Evolutionary conservation across 2,329 filamentous ascomycete genomes (phyloP).

Genomic region (Thermomyces lanuginosus): DNA sequence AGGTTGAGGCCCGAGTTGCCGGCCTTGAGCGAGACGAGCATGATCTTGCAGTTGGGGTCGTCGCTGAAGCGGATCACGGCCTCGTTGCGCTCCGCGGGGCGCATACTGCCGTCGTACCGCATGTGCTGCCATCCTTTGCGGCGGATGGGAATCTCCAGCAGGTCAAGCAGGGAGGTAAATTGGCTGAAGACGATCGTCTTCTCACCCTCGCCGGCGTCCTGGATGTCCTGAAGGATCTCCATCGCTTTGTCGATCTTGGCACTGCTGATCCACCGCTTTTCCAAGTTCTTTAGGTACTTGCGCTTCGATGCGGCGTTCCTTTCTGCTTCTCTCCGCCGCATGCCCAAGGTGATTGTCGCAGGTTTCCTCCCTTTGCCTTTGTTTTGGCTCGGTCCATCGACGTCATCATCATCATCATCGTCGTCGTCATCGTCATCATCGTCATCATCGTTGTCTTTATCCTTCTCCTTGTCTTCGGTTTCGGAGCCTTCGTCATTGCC

Average conservation of each 20-base stretch:
- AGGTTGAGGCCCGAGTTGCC: slow-evolving; percentile 79
- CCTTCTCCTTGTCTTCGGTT: slow-evolving; percentile 20
- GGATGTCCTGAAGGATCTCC: slow-evolving; percentile 42
- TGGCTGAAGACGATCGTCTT: slow-evolving; percentile 74
- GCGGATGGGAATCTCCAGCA: slow-evolving; percentile 56
- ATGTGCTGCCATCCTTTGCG: slow-evolving; percentile 42
- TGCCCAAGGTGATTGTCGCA: slow-evolving; percentile 36
- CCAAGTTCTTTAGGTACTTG: slow-evolving; percentile 53
- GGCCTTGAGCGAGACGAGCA: slow-evolving; percentile 64
- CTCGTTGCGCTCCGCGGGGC: slow-evolving; percentile 45
- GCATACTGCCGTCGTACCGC: slow-evolving; percentile 67
- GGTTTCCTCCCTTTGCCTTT: slow-evolving; percentile 24
- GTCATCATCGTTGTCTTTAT: slow-evolving; percentile 11
- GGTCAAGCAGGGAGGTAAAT: slow-evolving; percentile 62
- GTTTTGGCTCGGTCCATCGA: slow-evolving; percentile 1
- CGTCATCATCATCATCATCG: slow-evolving; percentile 25
- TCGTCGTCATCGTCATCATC: slow-evolving; percentile 28
- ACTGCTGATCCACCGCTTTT: slow-evolving; percentile 54
- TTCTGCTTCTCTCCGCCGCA: slow-evolving; percentile 50
- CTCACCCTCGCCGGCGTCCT: slow-evolving; percentile 38
- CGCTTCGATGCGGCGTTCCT: slow-evolving; percentile 49
- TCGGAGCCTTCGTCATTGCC: too few species aligned
- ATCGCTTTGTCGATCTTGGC: slow-evolving; percentile 57
- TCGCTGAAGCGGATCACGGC: slow-evolving; percentile 54
- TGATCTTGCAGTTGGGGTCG: slow-evolving; percentile 43